Conservation (phyloP, 352 stramenopile species). For the Plasmopara viticola region DNA sequence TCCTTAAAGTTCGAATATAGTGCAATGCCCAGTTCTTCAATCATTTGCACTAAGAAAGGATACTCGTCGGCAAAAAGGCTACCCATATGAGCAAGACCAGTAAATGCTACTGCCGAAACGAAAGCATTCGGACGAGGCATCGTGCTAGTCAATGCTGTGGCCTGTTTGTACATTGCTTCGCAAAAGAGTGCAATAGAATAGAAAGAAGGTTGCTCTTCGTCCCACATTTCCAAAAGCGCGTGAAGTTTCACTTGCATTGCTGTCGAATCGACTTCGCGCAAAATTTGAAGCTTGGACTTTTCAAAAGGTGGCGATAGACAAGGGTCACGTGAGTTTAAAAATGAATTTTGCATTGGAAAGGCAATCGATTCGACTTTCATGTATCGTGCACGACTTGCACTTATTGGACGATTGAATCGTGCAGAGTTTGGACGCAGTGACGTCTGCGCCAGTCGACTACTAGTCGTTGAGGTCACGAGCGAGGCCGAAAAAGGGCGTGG, state of each 20-base stretch:
- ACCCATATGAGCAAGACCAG: conserved; percentile 42
- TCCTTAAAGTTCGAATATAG: conserved; percentile 41
- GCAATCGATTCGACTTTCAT: conserved; percentile 24
- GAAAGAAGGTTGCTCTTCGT: conserved; percentile 39
- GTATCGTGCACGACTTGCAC: conserved; percentile 32
- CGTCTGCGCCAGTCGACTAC: conserved; percentile 12
- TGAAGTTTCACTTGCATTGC: conserved; percentile 36
- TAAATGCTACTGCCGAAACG: conserved; percentile 43
- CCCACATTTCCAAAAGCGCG: conserved; percentile 47
- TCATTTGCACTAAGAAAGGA: conserved; percentile 37
- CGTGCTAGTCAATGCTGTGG: conserved; percentile 38
- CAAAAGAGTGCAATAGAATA: conserved; percentile 57
- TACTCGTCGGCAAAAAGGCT: conserved; percentile 37
- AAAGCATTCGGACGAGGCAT: conserved; percentile 54
- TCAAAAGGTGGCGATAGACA: conserved; percentile 11
- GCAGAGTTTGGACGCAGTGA: conserved; percentile 12
- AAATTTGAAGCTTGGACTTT: conserved; percentile 1
- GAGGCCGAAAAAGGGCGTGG: conserved; percentile 38
- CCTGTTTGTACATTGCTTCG: conserved; percentile 51
- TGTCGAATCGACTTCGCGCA: conserved; percentile 17
- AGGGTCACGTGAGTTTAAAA: conserved; percentile 4
- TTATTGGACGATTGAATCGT: conserved; percentile 32
- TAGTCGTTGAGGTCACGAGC: conserved; percentile 17
- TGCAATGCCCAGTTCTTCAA: conserved; percentile 30
- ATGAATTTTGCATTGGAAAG: conserved; percentile 20